Percentiles rank a stretch among this genome's conserved stretches.
phyloP scores from a whole-genome alignment of 225 moss, liverwort and hornwort genomes.

The Physcomitrellopsis africana region DNA sequence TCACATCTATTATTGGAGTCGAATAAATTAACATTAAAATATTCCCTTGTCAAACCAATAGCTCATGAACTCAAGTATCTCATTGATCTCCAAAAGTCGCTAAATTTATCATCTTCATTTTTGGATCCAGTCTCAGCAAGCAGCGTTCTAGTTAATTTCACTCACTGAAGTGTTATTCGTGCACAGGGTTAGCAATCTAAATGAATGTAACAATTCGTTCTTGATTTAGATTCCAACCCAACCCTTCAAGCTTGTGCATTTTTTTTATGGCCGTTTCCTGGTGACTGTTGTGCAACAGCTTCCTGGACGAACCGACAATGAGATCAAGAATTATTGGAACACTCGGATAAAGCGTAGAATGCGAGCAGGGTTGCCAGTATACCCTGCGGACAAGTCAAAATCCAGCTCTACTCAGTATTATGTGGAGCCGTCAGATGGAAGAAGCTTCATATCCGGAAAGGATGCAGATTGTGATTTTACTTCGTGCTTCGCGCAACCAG shows the following conservation, averaged over 20 bases:
- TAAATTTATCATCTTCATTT: background rate
- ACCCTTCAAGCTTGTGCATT: background rate
- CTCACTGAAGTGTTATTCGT: slow-evolving; percentile 3
- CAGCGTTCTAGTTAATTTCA: background rate
- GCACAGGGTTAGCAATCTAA: background rate
- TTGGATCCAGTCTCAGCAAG: background rate
- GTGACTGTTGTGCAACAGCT: slow-evolving; percentile 40
- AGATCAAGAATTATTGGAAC: slow-evolving; percentile 83
- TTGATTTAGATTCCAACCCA: background rate
- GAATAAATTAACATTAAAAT: background rate
- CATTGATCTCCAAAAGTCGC: no score
- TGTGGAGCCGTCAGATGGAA: slow-evolving; percentile 47
- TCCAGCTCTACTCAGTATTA: slow-evolving; percentile 46
- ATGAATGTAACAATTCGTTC: background rate
- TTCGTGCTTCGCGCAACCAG: slow-evolving; percentile 37
- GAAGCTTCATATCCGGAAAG: slow-evolving; percentile 57
- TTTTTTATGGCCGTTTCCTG: background rate
- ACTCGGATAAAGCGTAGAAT: slow-evolving; percentile 75
- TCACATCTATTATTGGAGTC: background rate
- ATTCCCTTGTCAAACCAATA: no score
- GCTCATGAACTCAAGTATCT: no score
- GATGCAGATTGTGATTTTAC: slow-evolving; percentile 70
- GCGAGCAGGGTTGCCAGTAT: slow-evolving; percentile 71
- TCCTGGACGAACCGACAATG: slow-evolving; percentile 75
- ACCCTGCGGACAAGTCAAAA: slow-evolving; percentile 64